A percentile compares a stretch with the other conserved stretches of the same genome.
These are phyloP conservation scores for Penicillium paxilli DNA, from an alignment of 495 filamentous ascomycete genomes.

Conservation along the genomic window DNA sequence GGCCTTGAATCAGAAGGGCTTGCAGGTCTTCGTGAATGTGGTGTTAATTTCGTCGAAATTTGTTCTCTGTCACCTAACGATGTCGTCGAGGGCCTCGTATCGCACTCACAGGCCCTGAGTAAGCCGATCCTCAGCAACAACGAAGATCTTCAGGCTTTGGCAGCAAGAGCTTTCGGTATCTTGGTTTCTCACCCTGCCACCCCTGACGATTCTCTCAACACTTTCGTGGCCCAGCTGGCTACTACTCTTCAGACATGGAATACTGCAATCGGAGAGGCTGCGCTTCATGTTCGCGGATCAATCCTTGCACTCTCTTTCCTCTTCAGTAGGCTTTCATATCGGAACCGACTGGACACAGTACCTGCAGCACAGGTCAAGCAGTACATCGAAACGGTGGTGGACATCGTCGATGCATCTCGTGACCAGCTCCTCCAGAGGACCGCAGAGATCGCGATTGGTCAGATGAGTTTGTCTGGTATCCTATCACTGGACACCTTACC, in stretches of 20 bases:
- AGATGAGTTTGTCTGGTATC: conserved; percentile 70
- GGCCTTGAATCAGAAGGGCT: conserved; percentile 54
- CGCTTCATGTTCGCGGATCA: conserved; percentile 61
- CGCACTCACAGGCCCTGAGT: conserved; percentile 49
- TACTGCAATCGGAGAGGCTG: conserved; percentile 58
- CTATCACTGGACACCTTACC: conserved; percentile 43
- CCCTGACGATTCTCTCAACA: conserved; percentile 28
- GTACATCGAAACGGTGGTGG: conserved; percentile 42
- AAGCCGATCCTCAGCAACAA: conserved; percentile 68
- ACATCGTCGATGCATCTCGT: conserved; percentile 48
- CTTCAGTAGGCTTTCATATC: conserved; percentile 58
- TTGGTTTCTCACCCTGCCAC: conserved; percentile 65
- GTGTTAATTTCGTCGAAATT: conserved; percentile 64
- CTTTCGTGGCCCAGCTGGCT: conserved; percentile 42
- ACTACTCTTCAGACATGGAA: conserved; percentile 49
- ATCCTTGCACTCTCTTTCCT: conserved; percentile 59
- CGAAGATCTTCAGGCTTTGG: conserved; percentile 57
- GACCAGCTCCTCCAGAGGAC: conserved; percentile 60
- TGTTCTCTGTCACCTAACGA: conserved; percentile 60
- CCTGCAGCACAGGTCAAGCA: conserved; percentile 33
- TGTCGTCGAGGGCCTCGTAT: conserved; percentile 50
- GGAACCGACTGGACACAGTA: conserved; percentile 31
- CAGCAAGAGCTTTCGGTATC: conserved; percentile 75
- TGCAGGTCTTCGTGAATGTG: conserved; percentile 53
- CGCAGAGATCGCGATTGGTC: conserved; percentile 65